These are phyloP conservation scores for Neurospora sp. DNA, from an alignment of 495 filamentous ascomycete genomes.

Conservation along the genomic window DNA sequence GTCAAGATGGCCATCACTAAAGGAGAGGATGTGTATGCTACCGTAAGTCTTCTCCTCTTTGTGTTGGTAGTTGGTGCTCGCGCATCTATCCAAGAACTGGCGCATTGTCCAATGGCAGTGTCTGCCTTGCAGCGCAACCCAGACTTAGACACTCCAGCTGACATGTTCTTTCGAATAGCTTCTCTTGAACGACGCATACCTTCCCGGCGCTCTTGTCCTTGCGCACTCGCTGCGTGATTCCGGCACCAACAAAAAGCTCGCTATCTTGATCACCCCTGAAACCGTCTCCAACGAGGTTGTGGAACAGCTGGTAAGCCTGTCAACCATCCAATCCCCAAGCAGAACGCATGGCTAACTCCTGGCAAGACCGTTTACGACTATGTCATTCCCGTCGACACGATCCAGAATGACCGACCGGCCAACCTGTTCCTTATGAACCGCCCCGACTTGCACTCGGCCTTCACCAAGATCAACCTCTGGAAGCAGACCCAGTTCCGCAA, in stretches of 20 bases:
- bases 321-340: constrained; percentile 1
- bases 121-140: not conserved
- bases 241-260: constrained; percentile 76
- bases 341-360: not conserved
- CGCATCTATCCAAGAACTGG: not conserved
- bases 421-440: constrained; percentile 91
- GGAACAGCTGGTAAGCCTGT: constrained; percentile 51
- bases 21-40: constrained; percentile 47
- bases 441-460: constrained; percentile 77
- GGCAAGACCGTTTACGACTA: constrained; percentile 68
- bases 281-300: constrained; percentile 61
- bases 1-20: constrained; percentile 3
- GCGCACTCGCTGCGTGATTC: constrained; percentile 92
- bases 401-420: constrained; percentile 63
- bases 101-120: constrained; percentile 4
- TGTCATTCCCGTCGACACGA: constrained; percentile 70
- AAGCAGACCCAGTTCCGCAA: constrained; percentile 78
- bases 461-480: constrained; percentile 96
- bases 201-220: constrained; percentile 87
- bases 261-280: constrained; percentile 71
- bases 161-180: constrained; percentile 45
- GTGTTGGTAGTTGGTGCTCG: not conserved
- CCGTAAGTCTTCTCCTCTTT: constrained; percentile 27
- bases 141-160: constrained; percentile 13
- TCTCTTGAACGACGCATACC: constrained; percentile 79